Evolutionary conservation across 192 early-diverging fungal genomes (phyloP), one percentile per base, ranked within the genome.

Genomic region (Coemansia sp.): DNA sequence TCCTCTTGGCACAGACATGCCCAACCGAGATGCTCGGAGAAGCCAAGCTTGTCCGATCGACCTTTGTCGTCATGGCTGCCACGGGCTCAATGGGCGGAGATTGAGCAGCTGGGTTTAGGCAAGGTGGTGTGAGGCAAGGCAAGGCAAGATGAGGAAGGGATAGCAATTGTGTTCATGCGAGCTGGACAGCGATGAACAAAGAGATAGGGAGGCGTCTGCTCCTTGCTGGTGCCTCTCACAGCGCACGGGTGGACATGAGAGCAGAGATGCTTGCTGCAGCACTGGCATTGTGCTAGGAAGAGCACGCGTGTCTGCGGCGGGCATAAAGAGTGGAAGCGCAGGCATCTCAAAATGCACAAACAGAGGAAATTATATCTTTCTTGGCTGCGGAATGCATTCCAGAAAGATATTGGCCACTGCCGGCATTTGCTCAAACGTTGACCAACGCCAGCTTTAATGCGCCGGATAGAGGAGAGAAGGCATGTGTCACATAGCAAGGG

Each of bases 121-220:
- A 30, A 55, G 52, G 52, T 13, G 28, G 28, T 21, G 50, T 23
- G 16, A 55, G 26, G 52, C 26, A 32, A 55, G 52, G 50, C 8
- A 10, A 52, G 23, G 52, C 52, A 55, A 9, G 52, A 30, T 30
- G 52, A 55, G 52, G 47, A 49, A 30, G 9, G 26, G 26, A 28
- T 26, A 30, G 26, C 52, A 14, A 55, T 55, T 55, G 52, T 55
- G 52, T 13, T 26, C 52, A 55, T 55, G 52, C 52, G n/a, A 26
- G 23, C 21, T 14, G 52, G 52, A 28, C 52, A 30, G 52, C 52
- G 52, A 55, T 55, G 52, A 55, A 55, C 52, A 55, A 55, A 55
- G 52, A 16, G 52, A 28, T 14, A 30, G 26, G 10, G 52, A 16
- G 52, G 46, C 46, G 16, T 21, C n/a, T 16, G 52, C 50, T n/a